phyloP scores from a whole-genome alignment of 176 grass and related monocot genomes.

The Cenchrus fungigraminus region DNA sequence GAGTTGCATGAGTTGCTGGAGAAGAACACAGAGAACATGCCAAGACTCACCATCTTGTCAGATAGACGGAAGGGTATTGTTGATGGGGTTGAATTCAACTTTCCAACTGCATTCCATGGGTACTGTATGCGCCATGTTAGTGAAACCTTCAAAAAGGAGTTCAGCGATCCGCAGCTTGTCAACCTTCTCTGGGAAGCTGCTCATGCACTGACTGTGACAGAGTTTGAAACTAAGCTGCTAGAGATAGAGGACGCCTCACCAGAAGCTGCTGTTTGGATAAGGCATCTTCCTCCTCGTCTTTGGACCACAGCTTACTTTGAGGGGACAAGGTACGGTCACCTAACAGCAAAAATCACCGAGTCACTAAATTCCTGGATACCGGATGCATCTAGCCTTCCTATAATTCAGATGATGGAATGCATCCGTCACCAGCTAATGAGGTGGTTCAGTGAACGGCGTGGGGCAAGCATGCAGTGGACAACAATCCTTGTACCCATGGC shows the following conservation, averaged over 20 bases:
- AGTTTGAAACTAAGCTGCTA: slow-evolving; percentile 86
- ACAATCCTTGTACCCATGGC: slow-evolving; percentile 78
- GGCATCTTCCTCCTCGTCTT: slow-evolving; percentile 69
- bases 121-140: slow-evolving; percentile 88
- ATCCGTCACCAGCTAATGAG: slow-evolving; percentile 90
- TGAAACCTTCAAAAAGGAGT: slow-evolving; percentile 91
- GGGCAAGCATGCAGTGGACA: slow-evolving; percentile 91
- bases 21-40: slow-evolving; percentile 96
- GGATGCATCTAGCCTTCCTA: slow-evolving; percentile 81
- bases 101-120: slow-evolving; percentile 95
- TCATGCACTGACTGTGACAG: slow-evolving; percentile 84
- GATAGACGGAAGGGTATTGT: slow-evolving; percentile 86
- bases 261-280: slow-evolving; percentile 94
- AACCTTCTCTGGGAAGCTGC: slow-evolving; percentile 92
- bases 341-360: slow-evolving; percentile 81
- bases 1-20: slow-evolving; percentile 90
- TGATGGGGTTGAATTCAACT: slow-evolving; percentile 98
- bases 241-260: slow-evolving; percentile 90
- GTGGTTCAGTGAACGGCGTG: slow-evolving; percentile 92
- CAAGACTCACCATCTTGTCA: slow-evolving; percentile 88
- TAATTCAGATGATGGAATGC: slow-evolving; percentile 98
- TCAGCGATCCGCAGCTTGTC: slow-evolving; percentile 74
- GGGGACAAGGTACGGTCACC: slow-evolving; percentile 81
- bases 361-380: slow-evolving; percentile 81
- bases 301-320: slow-evolving; percentile 98